These are phyloP conservation scores for Diaporthe sp. DNA, from an alignment of 2,329 filamentous ascomycete genomes.

Conservation along the genomic window DNA sequence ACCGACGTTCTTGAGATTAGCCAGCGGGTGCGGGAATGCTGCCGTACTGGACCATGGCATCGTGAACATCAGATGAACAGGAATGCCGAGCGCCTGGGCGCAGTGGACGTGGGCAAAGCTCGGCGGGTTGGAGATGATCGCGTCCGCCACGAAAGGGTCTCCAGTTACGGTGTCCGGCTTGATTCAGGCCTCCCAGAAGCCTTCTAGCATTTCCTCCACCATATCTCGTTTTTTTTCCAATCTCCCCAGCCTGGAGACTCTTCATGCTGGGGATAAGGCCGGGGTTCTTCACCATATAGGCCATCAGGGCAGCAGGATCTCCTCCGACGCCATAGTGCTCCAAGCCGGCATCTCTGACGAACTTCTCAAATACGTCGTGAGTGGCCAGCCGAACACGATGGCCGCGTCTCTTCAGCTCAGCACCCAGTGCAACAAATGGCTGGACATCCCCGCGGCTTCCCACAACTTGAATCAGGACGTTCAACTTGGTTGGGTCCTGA, in stretches of 20 bases:
- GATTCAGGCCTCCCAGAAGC: slow-evolving; percentile 46
- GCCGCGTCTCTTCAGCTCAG: slow-evolving; percentile 57
- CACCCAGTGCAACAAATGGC: slow-evolving; percentile 67
- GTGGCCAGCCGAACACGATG: slow-evolving; percentile 69
- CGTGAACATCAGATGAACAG: background rate
- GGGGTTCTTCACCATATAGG: slow-evolving; percentile 54
- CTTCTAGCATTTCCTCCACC: slow-evolving; percentile 41
- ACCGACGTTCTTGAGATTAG: background rate
- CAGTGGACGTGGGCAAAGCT: slow-evolving; percentile 2
- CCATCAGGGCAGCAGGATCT: slow-evolving; percentile 61
- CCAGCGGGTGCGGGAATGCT: background rate
- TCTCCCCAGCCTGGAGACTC: slow-evolving; percentile 49
- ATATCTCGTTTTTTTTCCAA: slow-evolving; percentile 49
- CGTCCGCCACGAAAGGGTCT: slow-evolving; percentile 46
- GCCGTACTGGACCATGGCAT: background rate
- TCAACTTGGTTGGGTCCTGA: slow-evolving; percentile 43
- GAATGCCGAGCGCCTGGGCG: background rate
- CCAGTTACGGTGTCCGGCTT: slow-evolving; percentile 37
- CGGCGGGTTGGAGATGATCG: background rate
- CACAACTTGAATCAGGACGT: slow-evolving; percentile 67
- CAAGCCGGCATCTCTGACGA: slow-evolving; percentile 61
- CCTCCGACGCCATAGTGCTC: slow-evolving; percentile 70
- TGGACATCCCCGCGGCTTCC: slow-evolving; percentile 65
- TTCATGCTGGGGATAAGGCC: slow-evolving; percentile 49
- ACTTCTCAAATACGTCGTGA: slow-evolving; percentile 63